Evolutionary conservation across 805 yeast genomes (phyloP).

Genomic region (Metschnikowia koreensis): DNA sequence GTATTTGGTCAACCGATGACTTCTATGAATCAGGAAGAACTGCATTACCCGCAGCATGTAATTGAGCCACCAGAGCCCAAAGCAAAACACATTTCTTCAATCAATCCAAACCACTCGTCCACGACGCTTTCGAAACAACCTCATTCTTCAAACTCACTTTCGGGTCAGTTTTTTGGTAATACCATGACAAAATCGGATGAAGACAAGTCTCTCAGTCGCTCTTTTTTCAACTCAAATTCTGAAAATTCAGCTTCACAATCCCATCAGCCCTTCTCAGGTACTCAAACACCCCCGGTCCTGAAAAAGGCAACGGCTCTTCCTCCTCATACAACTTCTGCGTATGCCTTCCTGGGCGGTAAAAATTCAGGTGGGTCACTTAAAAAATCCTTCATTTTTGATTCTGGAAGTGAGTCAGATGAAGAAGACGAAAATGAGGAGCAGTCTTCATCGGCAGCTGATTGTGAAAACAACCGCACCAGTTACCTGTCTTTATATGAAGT

Average conservation of each 20-base stretch:
- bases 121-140: conserved; percentile 42
- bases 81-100: conserved; percentile 24
- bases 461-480: conserved; percentile 26
- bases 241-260: conserved; percentile 1
- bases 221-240: conserved; percentile 15
- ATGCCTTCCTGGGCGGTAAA: conserved; percentile 36
- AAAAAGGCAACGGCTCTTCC: conserved; percentile 41
- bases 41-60: conserved; percentile 23
- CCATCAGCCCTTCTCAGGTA: conserved; percentile 11
- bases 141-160: conserved; percentile 37
- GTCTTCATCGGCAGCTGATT: conserved; percentile 3
- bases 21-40: conserved; percentile 13
- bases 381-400: conserved; percentile 35
- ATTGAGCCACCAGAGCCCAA: conserved; percentile 26
- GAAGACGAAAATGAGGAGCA: conserved; percentile 25
- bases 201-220: conserved; percentile 10
- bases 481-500: conserved; percentile 50
- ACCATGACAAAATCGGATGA: conserved; percentile 18
- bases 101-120: conserved; percentile 36
- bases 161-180: conserved; percentile 37
- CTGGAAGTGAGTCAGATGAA: conserved; percentile 36
- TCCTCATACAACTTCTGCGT: conserved; percentile 42
- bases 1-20: conserved; percentile 29
- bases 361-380: conserved; percentile 14
- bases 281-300: conserved; percentile 24